These are phyloP conservation scores for Stenocarpella maydis DNA, from an alignment of 2,329 filamentous ascomycete species.

Conservation along the genomic window DNA sequence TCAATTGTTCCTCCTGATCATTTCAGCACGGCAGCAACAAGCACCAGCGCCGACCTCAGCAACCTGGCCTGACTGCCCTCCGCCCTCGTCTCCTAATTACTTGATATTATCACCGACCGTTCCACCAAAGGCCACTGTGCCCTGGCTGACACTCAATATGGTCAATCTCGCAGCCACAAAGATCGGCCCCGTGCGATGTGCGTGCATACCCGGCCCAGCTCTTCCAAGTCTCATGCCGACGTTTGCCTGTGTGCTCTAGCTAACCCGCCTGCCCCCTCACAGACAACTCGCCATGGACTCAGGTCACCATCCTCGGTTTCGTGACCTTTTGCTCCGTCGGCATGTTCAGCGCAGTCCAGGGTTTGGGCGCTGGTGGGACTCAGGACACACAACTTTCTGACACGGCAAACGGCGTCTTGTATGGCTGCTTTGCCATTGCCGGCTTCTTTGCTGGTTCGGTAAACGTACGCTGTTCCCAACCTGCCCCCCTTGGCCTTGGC, in stretches of 20 bases:
- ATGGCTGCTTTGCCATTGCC: constrained; percentile 36
- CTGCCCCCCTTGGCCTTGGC: too few species aligned
- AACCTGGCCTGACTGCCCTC: neutral
- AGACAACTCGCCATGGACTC: constrained; percentile 38
- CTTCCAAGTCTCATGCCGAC: neutral
- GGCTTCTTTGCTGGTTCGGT: constrained; percentile 36
- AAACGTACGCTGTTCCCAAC: constrained; percentile 31
- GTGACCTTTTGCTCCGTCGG: constrained; percentile 40
- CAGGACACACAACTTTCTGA: constrained; percentile 36
- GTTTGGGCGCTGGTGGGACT: constrained; percentile 36
- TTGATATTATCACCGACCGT: too few species aligned
- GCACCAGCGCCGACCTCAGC: neutral
- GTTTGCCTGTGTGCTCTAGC: too few species aligned
- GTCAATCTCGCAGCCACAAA: constrained; percentile 34
- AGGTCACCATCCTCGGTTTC: constrained; percentile 38
- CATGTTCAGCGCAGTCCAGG: constrained; percentile 38
- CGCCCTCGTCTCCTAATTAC: too few species aligned
- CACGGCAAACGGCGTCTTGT: constrained; percentile 39
- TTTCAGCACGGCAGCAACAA: neutral
- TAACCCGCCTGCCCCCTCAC: neutral
- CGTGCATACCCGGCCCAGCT: neutral
- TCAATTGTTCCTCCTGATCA: neutral
- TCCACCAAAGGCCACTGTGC: too few species aligned
- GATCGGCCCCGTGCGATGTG: constrained; percentile 33
- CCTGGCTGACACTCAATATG: constrained; percentile 23